Percentiles rank a stretch among this genome's conserved stretches.
phyloP scores from a whole-genome alignment of 2,329 filamentous ascomycete genomes.

The Botrytis elliptica region DNA sequence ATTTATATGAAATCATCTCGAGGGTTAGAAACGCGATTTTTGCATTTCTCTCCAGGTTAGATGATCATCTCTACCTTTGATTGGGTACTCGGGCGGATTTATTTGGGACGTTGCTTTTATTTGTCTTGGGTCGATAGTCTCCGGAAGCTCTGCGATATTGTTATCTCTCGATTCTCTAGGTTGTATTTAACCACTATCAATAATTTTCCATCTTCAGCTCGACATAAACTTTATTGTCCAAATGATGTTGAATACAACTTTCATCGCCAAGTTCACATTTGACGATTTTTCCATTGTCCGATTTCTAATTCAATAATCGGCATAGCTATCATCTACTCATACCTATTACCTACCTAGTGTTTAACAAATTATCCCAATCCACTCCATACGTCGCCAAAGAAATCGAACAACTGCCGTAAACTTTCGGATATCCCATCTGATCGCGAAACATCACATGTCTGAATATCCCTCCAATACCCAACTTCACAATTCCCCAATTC shows the following conservation, averaged over 20 bases:
- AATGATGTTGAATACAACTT: not conserved
- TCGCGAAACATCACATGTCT: rapidly evolving
- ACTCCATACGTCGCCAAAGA: not conserved
- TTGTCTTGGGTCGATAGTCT: not conserved
- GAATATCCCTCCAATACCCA: rapidly evolving
- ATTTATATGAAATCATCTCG: too few species aligned
- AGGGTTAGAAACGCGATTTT: too few species aligned
- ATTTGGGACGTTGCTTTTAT: rapidly evolving
- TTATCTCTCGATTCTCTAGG: rapidly evolving
- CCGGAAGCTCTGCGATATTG: rapidly evolving
- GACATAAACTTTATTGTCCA: not conserved
- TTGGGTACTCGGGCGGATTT: not conserved
- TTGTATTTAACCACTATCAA: not conserved
- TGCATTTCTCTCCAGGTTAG: not conserved
- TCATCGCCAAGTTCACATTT: too few species aligned
- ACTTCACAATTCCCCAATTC: too few species aligned
- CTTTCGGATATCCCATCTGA: not conserved
- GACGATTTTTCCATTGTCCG: not conserved
- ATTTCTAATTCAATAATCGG: not conserved
- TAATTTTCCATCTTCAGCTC: not conserved
- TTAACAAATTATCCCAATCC: not conserved
- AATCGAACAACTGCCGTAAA: not conserved
- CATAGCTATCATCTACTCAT: not conserved
- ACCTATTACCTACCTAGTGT: too few species aligned
- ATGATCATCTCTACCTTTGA: too few species aligned